Conservation (phyloP, 345 rosid genomes). For the Combretum micranthum region DNA sequence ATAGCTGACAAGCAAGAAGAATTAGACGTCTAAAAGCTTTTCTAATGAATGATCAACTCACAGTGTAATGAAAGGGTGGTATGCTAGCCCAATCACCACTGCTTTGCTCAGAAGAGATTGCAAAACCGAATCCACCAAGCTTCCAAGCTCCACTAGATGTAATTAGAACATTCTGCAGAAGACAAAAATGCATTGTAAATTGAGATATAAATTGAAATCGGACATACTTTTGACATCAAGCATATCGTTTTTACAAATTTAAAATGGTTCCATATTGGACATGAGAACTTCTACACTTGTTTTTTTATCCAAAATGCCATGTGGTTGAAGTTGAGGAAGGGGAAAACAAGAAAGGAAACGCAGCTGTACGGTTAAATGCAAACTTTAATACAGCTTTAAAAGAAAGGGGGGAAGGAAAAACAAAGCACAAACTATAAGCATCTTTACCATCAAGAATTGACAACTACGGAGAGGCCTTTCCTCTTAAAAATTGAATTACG, state of each 20-base stretch:
- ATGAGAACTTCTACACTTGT: no score
- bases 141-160: constrained; percentile 97
- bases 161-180: constrained; percentile 71
- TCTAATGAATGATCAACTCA: constrained; percentile 31
- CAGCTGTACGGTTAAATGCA: no score
- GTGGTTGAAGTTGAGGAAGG: no score
- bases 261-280: not conserved
- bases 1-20: not conserved
- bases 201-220: not conserved
- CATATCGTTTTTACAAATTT: not conserved
- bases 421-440: no score
- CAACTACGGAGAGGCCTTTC: no score
- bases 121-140: constrained; percentile 95
- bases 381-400: no score
- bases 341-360: no score
- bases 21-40: not conserved
- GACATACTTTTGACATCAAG: not conserved
- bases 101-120: constrained; percentile 58
- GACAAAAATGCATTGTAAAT: not conserved
- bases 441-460: no score
- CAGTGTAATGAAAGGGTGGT: constrained; percentile 82
- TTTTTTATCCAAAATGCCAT: no score
- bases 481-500: no score
- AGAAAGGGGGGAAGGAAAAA: no score
- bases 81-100: constrained; percentile 42